Evolutionary conservation across 345 rosid genomes (phyloP), one percentile per base, ranked within the genome.

Genomic region (Populus ilicifolia): DNA sequence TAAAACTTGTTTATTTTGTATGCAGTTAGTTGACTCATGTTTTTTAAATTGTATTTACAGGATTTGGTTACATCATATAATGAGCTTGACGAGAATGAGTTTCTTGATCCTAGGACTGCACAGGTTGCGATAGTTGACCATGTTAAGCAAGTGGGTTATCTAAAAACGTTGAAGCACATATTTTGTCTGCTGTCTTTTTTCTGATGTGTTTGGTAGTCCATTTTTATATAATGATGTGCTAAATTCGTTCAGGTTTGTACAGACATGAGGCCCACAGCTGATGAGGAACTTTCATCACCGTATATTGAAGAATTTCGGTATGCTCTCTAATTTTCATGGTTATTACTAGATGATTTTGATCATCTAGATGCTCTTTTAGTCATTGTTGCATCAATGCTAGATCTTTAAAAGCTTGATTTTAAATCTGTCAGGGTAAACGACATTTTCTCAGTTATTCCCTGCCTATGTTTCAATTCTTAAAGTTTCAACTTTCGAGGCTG

Each of bases 271-370:
- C 98, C 95, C 78, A 98, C 98, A 36, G 80, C 84, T 73, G 98
- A 96, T 71, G 98, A 96, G 82, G 99, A 92, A 70, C 97, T 96
- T 75, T 86, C 98, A 17, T 89, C 99, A 29, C 81, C 90, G 8
- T 96, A 91, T 80, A 75, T 92, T 64, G 99, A 96, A 85, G 97
- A 96, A 65, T 92, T 84, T 81, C 89, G 99, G 99, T 96, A 86
- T 76, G 84, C 65, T 59, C 78, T 67, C 50, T 16, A 36, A 33
- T 8, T 52, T 25, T 43, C 21, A 67, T 43, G 50, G 14, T 79
- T 41, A 25, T 54, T 6, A 7, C 11, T 52, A 52, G 6, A 17
- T 17, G 9, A 18, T 52, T 52, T 17, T 78, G 56, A 23, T 72
- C 16, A 6, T 46, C 13, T 5, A 71, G 27, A 50, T 38, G 50